phyloP scores from a whole-genome alignment of 495 filamentous ascomycete genomes.

The Melanomma pulvis-pyrius region DNA sequence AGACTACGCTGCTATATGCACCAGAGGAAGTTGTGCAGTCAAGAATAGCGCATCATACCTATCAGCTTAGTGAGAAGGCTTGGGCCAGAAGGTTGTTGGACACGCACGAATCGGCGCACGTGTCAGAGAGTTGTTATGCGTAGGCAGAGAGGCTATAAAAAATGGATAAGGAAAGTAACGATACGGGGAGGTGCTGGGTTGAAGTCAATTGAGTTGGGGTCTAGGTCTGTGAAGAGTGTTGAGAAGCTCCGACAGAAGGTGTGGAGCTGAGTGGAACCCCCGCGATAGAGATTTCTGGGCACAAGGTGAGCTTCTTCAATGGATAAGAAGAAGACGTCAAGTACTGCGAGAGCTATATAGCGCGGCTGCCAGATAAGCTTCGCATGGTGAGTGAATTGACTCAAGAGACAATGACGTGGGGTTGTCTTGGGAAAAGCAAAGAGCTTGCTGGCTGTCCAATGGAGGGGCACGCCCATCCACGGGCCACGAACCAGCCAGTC shows the following conservation, averaged over 20 bases:
- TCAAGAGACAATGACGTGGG: slow-evolving; percentile 12
- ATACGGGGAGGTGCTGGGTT: no score
- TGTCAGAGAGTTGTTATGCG: no score
- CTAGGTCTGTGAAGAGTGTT: not conserved
- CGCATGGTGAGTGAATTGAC: not conserved
- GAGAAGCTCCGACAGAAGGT: not conserved
- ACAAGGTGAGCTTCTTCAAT: not conserved
- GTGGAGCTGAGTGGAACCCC: not conserved
- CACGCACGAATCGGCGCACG: no score
- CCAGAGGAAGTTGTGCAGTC: no score
- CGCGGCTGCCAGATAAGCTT: not conserved
- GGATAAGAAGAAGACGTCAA: not conserved
- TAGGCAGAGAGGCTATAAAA: no score
- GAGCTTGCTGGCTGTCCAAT: not conserved
- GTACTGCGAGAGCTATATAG: not conserved
- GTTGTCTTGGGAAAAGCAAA: slow-evolving; percentile 3
- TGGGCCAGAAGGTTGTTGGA: no score
- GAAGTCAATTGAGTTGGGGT: no score
- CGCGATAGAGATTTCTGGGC: not conserved
- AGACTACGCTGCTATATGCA: no score
- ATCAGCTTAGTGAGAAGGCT: no score
- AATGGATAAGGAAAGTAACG: no score
- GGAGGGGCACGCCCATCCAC: not conserved
- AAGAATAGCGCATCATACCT: no score
- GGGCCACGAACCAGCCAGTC: not conserved